These are phyloP conservation scores for Fusarium sp. DNA, from an alignment of 2,329 filamentous ascomycete species.

Conservation along the genomic window DNA sequence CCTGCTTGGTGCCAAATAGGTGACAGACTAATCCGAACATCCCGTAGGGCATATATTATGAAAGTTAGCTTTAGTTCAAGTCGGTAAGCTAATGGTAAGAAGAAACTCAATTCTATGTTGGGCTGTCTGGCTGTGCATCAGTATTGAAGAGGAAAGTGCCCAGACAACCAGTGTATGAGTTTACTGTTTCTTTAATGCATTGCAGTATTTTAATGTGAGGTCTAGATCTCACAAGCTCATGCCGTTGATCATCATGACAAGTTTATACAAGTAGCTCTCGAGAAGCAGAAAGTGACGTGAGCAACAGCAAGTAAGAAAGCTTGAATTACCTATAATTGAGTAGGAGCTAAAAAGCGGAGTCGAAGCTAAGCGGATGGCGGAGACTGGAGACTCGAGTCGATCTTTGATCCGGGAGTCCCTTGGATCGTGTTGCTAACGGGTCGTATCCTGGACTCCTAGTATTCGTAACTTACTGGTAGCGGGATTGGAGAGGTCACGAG, in stretches of 20 bases:
- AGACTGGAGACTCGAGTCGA: conserved; percentile 18
- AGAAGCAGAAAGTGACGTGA: conserved; percentile 35
- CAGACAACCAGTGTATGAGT: background rate
- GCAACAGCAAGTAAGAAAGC: conserved; percentile 18
- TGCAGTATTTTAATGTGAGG: background rate
- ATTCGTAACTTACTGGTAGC: conserved; percentile 1
- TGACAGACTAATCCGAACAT: background rate
- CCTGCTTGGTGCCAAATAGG: background rate
- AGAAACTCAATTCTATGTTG: background rate
- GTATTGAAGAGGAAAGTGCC: background rate
- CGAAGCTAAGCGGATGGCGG: conserved; percentile 1
- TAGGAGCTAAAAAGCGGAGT: conserved; percentile 28
- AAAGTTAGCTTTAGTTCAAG: too few species aligned
- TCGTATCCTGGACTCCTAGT: conserved; percentile 8
- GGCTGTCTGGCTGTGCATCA: background rate
- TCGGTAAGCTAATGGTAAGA: background rate
- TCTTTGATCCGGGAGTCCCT: conserved; percentile 41
- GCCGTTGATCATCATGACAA: conserved; percentile 6
- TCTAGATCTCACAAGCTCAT: conserved; percentile 2
- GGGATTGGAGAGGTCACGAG: background rate
- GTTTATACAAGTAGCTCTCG: background rate
- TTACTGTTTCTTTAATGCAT: background rate
- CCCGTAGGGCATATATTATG: too few species aligned
- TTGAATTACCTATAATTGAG: conserved; percentile 14
- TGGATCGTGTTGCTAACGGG: conserved; percentile 22